These are phyloP conservation scores for Suhomyces anneliseae DNA, from an alignment of 1,139 yeast genomes.

Conservation along the genomic window DNA sequence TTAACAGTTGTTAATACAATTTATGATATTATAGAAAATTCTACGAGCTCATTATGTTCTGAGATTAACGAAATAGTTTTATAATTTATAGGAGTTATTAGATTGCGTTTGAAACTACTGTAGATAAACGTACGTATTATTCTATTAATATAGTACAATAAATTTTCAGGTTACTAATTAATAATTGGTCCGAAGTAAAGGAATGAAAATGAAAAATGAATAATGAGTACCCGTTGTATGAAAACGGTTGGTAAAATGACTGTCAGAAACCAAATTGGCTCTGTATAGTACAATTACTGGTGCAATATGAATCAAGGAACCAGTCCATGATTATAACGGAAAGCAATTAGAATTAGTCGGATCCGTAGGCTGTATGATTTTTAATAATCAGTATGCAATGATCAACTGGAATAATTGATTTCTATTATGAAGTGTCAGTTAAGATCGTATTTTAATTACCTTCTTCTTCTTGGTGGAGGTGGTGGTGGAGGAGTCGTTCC, in stretches of 20 bases:
- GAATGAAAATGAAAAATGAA: background rate
- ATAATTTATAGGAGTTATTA: background rate
- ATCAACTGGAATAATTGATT: no score
- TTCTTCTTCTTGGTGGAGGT: conserved; percentile 20
- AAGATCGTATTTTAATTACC: conserved; percentile 1
- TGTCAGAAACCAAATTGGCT: no score
- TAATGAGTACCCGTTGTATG: background rate
- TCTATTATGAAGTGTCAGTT: no score
- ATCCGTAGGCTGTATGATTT: no score
- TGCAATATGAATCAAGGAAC: background rate
- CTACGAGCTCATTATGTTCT: background rate
- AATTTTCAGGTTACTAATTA: background rate
- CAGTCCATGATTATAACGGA: background rate
- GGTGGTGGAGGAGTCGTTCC: conserved; percentile 14
- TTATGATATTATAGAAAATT: no score
- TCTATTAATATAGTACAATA: background rate
- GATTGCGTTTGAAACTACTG: no score
- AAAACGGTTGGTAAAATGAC: no score
- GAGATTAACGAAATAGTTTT: background rate
- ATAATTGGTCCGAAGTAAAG: background rate
- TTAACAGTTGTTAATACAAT: no score
- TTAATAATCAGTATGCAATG: no score
- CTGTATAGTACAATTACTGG: background rate
- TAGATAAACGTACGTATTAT: background rate
- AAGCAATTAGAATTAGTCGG: no score